Percentiles rank a stretch among this genome's conserved stretches.
Evolutionary conservation across 2,329 filamentous ascomycete genomes (phyloP).

Genomic region (Fusarium tupiense): DNA sequence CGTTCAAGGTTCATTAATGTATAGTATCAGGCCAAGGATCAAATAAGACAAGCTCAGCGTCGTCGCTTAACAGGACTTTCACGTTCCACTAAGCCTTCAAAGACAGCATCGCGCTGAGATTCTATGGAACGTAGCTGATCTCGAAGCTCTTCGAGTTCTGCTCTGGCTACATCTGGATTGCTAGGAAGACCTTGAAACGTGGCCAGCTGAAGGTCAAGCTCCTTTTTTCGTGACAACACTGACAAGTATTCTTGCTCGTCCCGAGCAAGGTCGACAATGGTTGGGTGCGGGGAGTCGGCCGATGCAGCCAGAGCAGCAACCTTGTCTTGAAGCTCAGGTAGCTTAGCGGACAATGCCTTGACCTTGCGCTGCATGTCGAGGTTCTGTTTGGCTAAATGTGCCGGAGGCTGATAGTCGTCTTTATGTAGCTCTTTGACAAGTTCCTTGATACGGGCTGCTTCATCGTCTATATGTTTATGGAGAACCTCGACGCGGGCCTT

Average conservation of each 20-base stretch:
- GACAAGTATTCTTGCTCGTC: constrained; percentile 68
- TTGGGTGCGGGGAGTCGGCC: constrained; percentile 52
- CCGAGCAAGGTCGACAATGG: constrained; percentile 65
- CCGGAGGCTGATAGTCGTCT: constrained; percentile 62
- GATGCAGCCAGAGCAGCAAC: constrained; percentile 54
- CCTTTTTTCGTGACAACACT: constrained; percentile 66
- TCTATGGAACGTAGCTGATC: constrained; percentile 70
- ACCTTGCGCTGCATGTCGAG: constrained; percentile 76
- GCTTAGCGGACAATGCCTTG: constrained; percentile 71
- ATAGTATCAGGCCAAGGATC: constrained; percentile 27
- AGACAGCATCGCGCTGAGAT: constrained; percentile 74
- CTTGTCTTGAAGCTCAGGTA: constrained; percentile 69
- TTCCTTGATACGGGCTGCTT: constrained; percentile 53
- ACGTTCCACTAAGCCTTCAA: constrained; percentile 75
- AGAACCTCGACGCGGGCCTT: constrained; percentile 64
- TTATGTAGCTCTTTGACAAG: constrained; percentile 56
- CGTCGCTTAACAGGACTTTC: constrained; percentile 62
- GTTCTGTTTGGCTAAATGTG: constrained; percentile 74
- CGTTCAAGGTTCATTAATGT: constrained; percentile 24
- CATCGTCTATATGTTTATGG: constrained; percentile 63
- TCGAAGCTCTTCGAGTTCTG: constrained; percentile 75
- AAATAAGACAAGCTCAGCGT: constrained; percentile 40
- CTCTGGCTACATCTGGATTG: constrained; percentile 73
- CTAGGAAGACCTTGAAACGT: constrained; percentile 78
- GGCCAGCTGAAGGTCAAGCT: constrained; percentile 69